Conservation (phyloP, 306 rosid genomes). For the Hylodesmum podocarpum region DNA sequence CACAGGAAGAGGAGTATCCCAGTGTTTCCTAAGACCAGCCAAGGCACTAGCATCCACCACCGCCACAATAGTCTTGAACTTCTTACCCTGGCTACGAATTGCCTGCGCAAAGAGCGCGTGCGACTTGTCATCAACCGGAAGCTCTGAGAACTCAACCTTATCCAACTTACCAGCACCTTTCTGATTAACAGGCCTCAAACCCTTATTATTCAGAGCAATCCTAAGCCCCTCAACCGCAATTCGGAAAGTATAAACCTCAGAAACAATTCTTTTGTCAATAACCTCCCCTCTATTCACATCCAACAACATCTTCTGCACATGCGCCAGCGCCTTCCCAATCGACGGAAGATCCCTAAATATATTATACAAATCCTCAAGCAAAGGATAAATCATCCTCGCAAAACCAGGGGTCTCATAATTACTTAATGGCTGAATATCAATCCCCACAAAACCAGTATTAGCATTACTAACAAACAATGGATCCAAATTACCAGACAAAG, state of each 20-base stretch:
- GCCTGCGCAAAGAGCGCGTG: conserved; percentile 63
- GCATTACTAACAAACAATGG: conserved; percentile 21
- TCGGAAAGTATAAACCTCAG: conserved; percentile 62
- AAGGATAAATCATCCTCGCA: conserved; percentile 68
- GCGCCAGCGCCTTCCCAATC: conserved; percentile 63
- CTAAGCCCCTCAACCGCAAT: conserved; percentile 82
- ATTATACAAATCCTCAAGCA: conserved; percentile 63
- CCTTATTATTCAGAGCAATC: conserved; percentile 63
- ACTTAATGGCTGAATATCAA: conserved; percentile 40
- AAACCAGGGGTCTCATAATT: conserved; percentile 58
- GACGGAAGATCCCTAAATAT: conserved; percentile 62
- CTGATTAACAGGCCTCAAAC: conserved; percentile 37
- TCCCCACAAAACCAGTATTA: conserved; percentile 22
- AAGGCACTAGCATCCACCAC: conserved; percentile 70
- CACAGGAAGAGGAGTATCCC: conserved; percentile 62
- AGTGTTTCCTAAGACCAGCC: conserved; percentile 76
- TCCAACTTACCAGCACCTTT: conserved; percentile 16
- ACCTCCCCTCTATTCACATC: conserved; percentile 65
- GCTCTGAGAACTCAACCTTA: conserved; percentile 52
- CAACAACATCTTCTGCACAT: conserved; percentile 66
- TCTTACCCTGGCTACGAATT: conserved; percentile 60
- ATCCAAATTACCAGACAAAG: conserved; percentile 45
- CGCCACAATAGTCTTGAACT: conserved; percentile 71
- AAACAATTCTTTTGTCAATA: conserved; percentile 49
- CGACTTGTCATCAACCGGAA: conserved; percentile 64